Conservation (phyloP, 495 filamentous ascomycete genomes). For the Neurospora cerealis region DNA sequence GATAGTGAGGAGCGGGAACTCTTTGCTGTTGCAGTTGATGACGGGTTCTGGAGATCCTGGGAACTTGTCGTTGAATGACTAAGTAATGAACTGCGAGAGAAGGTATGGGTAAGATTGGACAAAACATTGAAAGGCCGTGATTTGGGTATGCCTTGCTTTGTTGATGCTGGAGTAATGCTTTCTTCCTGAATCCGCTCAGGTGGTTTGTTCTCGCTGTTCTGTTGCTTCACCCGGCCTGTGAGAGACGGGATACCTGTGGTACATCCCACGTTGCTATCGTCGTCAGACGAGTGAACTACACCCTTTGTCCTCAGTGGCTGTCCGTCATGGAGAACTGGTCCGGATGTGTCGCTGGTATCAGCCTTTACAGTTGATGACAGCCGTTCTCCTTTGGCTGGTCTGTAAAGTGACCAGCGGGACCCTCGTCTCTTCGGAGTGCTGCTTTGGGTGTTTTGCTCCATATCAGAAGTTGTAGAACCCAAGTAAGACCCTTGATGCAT, state of each 20-base stretch:
- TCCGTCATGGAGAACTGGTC: background rate
- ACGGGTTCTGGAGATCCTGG: background rate
- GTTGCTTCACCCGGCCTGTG: background rate
- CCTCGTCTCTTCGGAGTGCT: background rate
- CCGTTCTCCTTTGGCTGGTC: background rate
- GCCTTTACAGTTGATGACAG: background rate
- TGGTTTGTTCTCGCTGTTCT: conserved; percentile 11
- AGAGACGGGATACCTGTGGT: background rate
- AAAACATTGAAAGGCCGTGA: conserved; percentile 31
- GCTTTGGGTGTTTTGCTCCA: background rate
- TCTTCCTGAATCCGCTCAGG: background rate
- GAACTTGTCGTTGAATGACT: background rate
- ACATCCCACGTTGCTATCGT: background rate
- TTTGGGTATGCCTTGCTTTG: conserved; percentile 13
- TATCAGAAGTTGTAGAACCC: background rate
- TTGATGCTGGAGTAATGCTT: background rate
- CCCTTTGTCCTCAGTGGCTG: background rate
- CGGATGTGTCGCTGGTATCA: background rate
- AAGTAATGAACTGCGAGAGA: conserved; percentile 24
- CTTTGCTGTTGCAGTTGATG: background rate
- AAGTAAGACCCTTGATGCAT: background rate
- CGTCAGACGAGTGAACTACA: background rate
- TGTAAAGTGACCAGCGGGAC: background rate
- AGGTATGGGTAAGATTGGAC: conserved; percentile 26
- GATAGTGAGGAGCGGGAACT: background rate